phyloP scores from a whole-genome alignment of 2,329 filamentous ascomycete genomes.

The Pseudogymnoascus sp. region DNA sequence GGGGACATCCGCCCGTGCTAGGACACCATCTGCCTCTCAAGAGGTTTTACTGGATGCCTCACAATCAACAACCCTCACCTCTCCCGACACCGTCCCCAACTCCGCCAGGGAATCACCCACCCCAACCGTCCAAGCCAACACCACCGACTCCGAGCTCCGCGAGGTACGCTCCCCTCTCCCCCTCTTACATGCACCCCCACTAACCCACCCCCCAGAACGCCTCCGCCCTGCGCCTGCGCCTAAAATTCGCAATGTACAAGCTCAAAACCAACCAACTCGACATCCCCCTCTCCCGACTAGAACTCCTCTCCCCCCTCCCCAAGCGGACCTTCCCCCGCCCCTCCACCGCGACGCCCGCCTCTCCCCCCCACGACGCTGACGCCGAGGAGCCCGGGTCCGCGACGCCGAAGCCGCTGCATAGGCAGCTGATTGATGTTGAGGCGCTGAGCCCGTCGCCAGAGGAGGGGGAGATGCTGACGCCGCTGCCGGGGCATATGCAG shows the following conservation, averaged over 20 bases:
- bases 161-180: neutral
- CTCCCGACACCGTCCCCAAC: neutral
- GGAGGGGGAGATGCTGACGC: neutral
- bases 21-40: neutral
- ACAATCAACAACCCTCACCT: neutral
- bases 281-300: slow-evolving; percentile 54
- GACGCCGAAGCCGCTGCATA: neutral
- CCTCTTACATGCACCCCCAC: neutral
- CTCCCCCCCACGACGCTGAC: neutral
- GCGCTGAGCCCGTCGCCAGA: neutral
- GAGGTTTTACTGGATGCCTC: neutral
- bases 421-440: neutral
- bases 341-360: neutral
- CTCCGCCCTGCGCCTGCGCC: slow-evolving; percentile 57
- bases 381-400: slow-evolving; percentile 7
- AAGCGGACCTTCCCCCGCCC: slow-evolving; percentile 7
- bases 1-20: neutral
- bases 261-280: slow-evolving; percentile 62
- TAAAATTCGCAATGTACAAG: slow-evolving; percentile 67
- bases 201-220: slow-evolving; percentile 41
- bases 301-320: slow-evolving; percentile 29
- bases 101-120: neutral
- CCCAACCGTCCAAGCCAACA: neutral
- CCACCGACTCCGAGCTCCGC: neutral
- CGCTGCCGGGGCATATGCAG: neutral